A percentile compares a stretch with the other conserved stretches of the same genome.
Evolutionary conservation across 805 yeast species (phyloP).

Genomic region (Myxozyma mucilagina): DNA sequence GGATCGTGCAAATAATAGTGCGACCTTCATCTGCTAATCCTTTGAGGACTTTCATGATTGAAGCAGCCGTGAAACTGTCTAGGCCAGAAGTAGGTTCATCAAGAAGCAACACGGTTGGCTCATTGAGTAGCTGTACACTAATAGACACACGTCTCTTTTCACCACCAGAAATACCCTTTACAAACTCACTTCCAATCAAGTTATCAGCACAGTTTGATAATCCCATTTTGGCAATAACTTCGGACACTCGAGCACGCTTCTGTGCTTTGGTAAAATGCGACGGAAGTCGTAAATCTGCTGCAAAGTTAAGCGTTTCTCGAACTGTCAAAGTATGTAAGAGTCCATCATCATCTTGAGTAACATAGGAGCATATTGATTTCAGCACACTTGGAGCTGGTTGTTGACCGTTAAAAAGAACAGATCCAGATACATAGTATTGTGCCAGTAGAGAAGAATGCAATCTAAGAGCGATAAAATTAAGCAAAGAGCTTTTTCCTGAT

Average conservation of each 20-base stretch:
- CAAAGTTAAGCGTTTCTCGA: constrained; percentile 68
- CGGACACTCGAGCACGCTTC: constrained; percentile 52
- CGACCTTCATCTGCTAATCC: constrained; percentile 57
- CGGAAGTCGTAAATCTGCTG: constrained; percentile 68
- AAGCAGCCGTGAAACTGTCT: constrained; percentile 74
- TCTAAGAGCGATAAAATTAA: constrained; percentile 65
- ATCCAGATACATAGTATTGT: constrained; percentile 45
- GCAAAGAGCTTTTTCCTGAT: constrained; percentile 69
- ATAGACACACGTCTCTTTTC: constrained; percentile 83
- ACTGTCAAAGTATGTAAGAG: constrained; percentile 72
- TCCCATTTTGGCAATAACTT: constrained; percentile 66
- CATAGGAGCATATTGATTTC: constrained; percentile 63
- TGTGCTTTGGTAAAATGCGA: constrained; percentile 43
- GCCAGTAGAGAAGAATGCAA: constrained; percentile 43
- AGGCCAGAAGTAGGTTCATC: constrained; percentile 92
- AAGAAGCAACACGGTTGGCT: constrained; percentile 67
- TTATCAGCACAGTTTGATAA: constrained; percentile 75
- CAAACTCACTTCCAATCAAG: constrained; percentile 59
- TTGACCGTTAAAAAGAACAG: constrained; percentile 48
- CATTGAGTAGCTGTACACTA: constrained; percentile 72
- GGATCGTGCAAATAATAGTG: constrained; percentile 75
- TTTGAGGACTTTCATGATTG: constrained; percentile 62
- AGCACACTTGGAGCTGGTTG: constrained; percentile 43
- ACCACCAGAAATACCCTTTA: constrained; percentile 72
- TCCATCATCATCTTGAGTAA: constrained; percentile 77